Base-by-base conservation (phyloP, 176 grass and related monocot species). In the Rhynchospora breviuscula region DNA sequence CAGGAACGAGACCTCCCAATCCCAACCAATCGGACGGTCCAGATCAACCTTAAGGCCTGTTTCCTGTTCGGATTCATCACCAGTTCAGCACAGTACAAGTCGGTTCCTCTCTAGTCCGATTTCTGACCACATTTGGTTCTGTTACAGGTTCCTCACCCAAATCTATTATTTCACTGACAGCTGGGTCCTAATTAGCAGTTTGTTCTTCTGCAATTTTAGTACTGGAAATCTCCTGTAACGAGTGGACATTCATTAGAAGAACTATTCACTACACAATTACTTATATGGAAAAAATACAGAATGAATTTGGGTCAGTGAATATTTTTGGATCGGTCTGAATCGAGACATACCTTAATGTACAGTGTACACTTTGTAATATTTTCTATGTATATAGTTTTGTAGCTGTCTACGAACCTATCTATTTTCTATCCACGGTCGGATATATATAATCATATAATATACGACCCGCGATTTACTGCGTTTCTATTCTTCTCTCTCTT, bases 391-490 rank as follows among this genome's bases (percentile, higher is more conserved):
- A 2, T 4, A 40, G 2, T 4, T 40, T 33, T 43, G 11, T 53
- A 13, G 10, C 51, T 53, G 12, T 59, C 17, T 19, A 18, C 18
- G 56, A 17, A 8, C 40, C 57, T 47, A 25, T 63, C 35, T n/a
- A 45, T 80, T 62, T 15, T 63, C 35, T n/a, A 45, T 80, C 45
- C 26, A 59, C 8, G 56, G 35, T 6, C 9, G 5, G 5, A 46
- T 80, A 64, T 8, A 60, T 40, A 58, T 29, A n/a, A n/a, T 56
- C 8, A 0, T 6, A 31, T 7, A 35, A 25, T 81, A 48, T 33
- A 10, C 17, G 66, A 10, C 7, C 80, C 59, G 60, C 52, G 8
- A 82, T 82, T 33, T 18, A 82, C 61, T 82, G 62, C 18, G 47
- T 64, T 82, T 49, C 33, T 22, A 12, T 63, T 80, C 15, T 44